These are phyloP conservation scores for Phellinidium pouzarii DNA, from an alignment of 1,284 basidiomycete genomes.

Conservation along the genomic window DNA sequence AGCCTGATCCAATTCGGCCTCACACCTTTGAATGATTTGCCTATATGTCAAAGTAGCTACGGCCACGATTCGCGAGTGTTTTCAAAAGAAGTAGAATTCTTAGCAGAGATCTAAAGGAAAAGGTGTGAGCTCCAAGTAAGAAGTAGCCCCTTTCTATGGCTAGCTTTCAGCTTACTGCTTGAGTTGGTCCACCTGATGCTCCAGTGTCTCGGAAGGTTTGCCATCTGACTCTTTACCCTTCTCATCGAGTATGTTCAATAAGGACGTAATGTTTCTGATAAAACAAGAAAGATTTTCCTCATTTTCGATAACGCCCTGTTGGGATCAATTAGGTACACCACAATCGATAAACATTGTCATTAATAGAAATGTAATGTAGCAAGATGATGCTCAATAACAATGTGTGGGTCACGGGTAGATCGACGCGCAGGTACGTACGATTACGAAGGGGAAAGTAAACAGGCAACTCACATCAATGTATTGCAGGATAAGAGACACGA, in stretches of 20 bases:
- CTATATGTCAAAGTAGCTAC: background rate
- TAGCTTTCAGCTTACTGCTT: background rate
- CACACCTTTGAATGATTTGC: slow-evolving; percentile 2
- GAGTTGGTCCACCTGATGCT: background rate
- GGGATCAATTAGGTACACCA: background rate
- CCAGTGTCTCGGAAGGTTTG: background rate
- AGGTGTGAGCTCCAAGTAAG: no score
- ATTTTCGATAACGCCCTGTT: slow-evolving; percentile 4
- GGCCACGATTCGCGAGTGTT: background rate
- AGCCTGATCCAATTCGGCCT: slow-evolving; percentile 2
- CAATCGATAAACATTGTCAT: background rate
- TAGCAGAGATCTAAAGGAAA: background rate
- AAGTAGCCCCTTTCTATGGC: no score
- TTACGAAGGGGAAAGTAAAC: background rate
- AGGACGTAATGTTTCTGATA: background rate
- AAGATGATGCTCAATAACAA: no score
- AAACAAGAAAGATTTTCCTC: slow-evolving; percentile 6
- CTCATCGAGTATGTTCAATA: background rate
- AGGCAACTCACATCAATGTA: slow-evolving; percentile 4
- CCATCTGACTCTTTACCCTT: background rate
- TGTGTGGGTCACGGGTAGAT: no score
- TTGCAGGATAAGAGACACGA: slow-evolving; percentile 3
- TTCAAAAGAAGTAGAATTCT: background rate
- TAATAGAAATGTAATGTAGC: background rate
- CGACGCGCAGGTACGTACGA: background rate